phyloP scores from a whole-genome alignment of 306 rosid species.

The Canavalia gladiata region DNA sequence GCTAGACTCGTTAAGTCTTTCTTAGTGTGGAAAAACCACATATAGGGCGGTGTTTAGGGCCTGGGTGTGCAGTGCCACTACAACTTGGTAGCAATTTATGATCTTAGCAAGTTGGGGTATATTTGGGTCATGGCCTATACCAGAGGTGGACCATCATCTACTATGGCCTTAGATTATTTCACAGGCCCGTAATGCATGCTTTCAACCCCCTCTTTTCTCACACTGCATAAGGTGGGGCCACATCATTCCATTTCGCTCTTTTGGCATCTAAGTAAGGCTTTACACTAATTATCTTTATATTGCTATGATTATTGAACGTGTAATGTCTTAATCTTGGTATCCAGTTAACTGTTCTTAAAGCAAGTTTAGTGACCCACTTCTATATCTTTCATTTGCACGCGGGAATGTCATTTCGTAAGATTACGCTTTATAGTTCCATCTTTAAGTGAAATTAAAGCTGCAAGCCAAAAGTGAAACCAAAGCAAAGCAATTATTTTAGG shows the following conservation, averaged over 20 bases:
- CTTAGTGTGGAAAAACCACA: conserved; percentile 44
- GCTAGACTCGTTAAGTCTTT: conserved; percentile 26
- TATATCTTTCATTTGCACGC: conserved; percentile 70
- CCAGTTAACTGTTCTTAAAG: conserved; percentile 61
- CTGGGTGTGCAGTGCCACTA: conserved; percentile 32
- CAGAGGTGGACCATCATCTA: conserved; percentile 53
- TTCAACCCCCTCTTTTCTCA: not conserved
- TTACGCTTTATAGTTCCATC: conserved; percentile 55
- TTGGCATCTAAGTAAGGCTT: conserved; percentile 58
- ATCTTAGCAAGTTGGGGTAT: conserved; percentile 22
- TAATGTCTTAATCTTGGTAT: conserved; percentile 71
- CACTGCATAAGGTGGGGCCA: conserved; percentile 39
- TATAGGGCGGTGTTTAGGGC: conserved; percentile 58
- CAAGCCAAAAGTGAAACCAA: conserved; percentile 59
- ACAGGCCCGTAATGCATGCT: conserved; percentile 38
- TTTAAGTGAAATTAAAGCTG: conserved; percentile 53
- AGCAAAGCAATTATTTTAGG: conserved; percentile 53
- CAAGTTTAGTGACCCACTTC: conserved; percentile 70
- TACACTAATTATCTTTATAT: conserved; percentile 52
- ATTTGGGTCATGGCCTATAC: conserved; percentile 52
- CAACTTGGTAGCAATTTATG: conserved; percentile 34
- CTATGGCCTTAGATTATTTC: conserved; percentile 36
- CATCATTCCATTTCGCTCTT: conserved; percentile 47
- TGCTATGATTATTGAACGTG: conserved; percentile 57
- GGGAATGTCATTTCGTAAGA: conserved; percentile 67